A percentile compares a stretch with the other conserved stretches of the same genome.
Evolutionary conservation across 768 basidiomycete genomes (phyloP).

Genomic region (Termitomyces sp.): DNA sequence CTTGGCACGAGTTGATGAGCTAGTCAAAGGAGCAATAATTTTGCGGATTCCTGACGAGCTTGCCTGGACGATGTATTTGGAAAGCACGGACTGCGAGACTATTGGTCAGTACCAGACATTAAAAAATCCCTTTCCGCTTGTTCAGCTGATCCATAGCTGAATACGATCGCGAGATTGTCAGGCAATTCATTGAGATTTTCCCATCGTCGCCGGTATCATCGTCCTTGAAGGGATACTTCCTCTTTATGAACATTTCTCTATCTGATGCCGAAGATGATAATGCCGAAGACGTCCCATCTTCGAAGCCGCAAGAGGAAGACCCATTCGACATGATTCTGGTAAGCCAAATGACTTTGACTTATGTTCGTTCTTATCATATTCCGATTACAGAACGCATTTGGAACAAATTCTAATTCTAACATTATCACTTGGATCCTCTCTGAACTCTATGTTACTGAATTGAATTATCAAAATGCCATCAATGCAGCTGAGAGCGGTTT

Average conservation of each 20-base stretch:
- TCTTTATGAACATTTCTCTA: constrained; percentile 45
- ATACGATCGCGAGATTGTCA: constrained; percentile 53
- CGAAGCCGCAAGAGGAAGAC: constrained; percentile 40
- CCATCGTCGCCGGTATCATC: constrained; percentile 50
- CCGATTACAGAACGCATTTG: constrained; percentile 44
- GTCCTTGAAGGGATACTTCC: constrained; percentile 63
- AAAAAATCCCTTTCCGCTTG: not conserved
- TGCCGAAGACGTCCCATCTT: constrained; percentile 22
- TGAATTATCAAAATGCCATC: constrained; percentile 71
- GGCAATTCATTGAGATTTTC: constrained; percentile 60
- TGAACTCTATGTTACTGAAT: constrained; percentile 59
- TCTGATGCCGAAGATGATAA: constrained; percentile 35
- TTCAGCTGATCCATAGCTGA: constrained; percentile 35
- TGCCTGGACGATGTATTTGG: constrained; percentile 78
- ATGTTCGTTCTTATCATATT: not conserved
- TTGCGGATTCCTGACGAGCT: constrained; percentile 72
- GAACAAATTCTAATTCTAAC: constrained; percentile 46
- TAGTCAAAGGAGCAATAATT: constrained; percentile 72
- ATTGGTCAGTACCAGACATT: constrained; percentile 43
- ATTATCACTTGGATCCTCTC: constrained; percentile 62
- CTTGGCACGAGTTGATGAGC: constrained; percentile 59
- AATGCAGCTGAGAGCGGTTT: constrained; percentile 69
- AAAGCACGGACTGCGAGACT: constrained; percentile 62
- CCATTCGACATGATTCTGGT: constrained; percentile 61
- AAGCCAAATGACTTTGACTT: constrained; percentile 16